These are phyloP conservation scores for Coemansia sp. DNA, from an alignment of 192 early-diverging fungal species.

Conservation along the genomic window DNA sequence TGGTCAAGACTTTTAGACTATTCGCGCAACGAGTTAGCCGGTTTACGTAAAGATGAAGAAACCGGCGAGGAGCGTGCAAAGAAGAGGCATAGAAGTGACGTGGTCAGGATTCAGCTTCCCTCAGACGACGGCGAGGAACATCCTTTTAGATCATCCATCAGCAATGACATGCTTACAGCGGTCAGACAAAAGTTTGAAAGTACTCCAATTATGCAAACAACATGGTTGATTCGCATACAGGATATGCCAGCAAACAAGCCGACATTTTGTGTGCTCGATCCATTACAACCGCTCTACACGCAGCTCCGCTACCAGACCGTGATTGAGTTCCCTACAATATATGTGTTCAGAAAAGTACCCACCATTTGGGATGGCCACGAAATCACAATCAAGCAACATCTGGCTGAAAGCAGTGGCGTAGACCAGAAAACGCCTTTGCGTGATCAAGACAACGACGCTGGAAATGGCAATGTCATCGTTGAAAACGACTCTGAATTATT, in stretches of 20 bases:
- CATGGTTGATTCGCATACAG: slow-evolving; percentile 26
- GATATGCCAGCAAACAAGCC: slow-evolving; percentile 53
- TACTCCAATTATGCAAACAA: slow-evolving; percentile 1
- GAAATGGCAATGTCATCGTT: not conserved
- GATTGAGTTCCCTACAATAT: slow-evolving; percentile 54
- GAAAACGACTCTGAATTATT: not conserved
- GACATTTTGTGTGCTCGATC: slow-evolving; percentile 43
- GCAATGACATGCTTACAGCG: not conserved
- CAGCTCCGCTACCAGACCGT: slow-evolving; percentile 55
- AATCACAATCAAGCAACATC: slow-evolving; percentile 10
- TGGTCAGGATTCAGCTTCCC: slow-evolving; percentile 25
- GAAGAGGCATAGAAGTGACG: not conserved
- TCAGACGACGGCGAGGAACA: slow-evolving; percentile 49
- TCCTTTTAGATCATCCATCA: slow-evolving; percentile 30
- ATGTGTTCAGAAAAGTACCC: slow-evolving; percentile 32
- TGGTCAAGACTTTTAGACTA: slow-evolving; percentile 24
- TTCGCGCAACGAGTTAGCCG: not conserved
- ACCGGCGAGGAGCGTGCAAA: slow-evolving; percentile 15
- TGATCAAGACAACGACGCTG: not conserved
- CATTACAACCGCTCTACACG: slow-evolving; percentile 37
- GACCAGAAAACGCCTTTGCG: no score
- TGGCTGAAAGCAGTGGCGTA: not conserved
- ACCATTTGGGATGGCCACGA: slow-evolving; percentile 8
- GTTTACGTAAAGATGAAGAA: not conserved
- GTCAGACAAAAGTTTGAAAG: slow-evolving; percentile 4